Evolutionary conservation across 805 yeast species (phyloP), one percentile per base, ranked within the genome.

Genomic region (Hanseniaspora valbyensis): DNA sequence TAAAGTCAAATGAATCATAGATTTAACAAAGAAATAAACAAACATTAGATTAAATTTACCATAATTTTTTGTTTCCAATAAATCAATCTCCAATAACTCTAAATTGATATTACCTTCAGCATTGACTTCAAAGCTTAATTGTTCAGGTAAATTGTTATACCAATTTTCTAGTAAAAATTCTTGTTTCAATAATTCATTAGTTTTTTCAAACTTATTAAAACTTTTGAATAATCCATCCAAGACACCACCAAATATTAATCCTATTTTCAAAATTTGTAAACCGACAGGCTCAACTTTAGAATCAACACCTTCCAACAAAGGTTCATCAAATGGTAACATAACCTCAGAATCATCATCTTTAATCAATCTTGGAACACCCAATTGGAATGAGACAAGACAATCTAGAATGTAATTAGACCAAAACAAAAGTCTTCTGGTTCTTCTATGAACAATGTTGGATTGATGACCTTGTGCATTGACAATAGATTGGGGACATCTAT

Each of bases 351-450:
- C 94, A 58, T 76, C 77, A 60, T 85, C 95, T 58, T 82, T 82
- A 25, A 87, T 65, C 43, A 86, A 66, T 55, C 94, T 69, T 4
- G 95, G 95, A 34, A 85, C 84, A 42, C 96, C 96, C 43, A 87
- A 66, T 53, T 80, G 80, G 53, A 84, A 72, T 2, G 90, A 78
- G 24, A 85, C 70, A 59, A 84, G 84, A 2, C 79, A 73, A 61
- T 88, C 96, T 55, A 88, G 69, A 26, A 80, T 72, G 63, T 84
- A 87, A 40, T 81, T 75, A 55, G 86, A 78, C 96, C 96, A 88
- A 58, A 88, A 88, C 36, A 85, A 65, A 32, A 84, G 75, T 61
- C 95, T 75, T 55, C 95, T 72, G 60, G 84, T 86, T 54, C 89
- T 88, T 64, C 83, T 92, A 67, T 82, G 89, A 53, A 78, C 71